phyloP scores from a whole-genome alignment of 345 rosid species.

The Fremontodendron californicum region DNA sequence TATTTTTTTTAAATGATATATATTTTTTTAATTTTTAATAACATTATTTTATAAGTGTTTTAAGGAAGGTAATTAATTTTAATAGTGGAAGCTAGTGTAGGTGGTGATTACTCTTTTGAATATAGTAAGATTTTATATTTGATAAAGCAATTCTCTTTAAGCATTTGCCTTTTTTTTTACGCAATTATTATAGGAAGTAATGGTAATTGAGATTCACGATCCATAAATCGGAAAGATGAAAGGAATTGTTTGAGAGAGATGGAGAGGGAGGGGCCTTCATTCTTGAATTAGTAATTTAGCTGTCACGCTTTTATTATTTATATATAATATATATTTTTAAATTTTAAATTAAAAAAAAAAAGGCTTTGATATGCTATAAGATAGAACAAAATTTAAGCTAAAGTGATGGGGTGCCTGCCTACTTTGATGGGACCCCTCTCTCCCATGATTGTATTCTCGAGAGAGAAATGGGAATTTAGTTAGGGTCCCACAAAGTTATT shows the following conservation, averaged over 20 bases:
- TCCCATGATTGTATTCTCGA: background rate
- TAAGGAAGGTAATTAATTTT: too few species aligned
- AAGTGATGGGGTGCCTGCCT: constrained; percentile 16
- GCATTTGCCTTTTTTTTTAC: background rate
- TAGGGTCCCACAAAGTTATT: background rate
- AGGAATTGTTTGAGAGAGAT: background rate
- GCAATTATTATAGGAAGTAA: background rate
- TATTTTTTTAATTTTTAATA: too few species aligned
- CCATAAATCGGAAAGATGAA: background rate
- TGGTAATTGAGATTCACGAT: background rate
- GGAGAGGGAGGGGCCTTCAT: background rate
- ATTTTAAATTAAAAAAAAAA: background rate
- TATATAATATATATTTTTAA: background rate
- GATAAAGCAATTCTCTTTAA: background rate
- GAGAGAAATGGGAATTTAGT: background rate
- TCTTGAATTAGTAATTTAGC: constrained; percentile 7
- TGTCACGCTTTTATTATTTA: constrained; percentile 4
- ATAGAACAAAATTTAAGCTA: background rate
- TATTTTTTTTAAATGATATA: too few species aligned
- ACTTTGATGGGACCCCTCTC: constrained; percentile 28
- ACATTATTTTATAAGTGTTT: too few species aligned
- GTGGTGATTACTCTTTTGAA: background rate
- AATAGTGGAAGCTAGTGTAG: background rate
- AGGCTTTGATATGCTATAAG: background rate
- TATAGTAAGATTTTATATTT: background rate